Evolutionary conservation across 1,284 basidiomycete genomes (phyloP).

Genomic region (Tremellales sp.): DNA sequence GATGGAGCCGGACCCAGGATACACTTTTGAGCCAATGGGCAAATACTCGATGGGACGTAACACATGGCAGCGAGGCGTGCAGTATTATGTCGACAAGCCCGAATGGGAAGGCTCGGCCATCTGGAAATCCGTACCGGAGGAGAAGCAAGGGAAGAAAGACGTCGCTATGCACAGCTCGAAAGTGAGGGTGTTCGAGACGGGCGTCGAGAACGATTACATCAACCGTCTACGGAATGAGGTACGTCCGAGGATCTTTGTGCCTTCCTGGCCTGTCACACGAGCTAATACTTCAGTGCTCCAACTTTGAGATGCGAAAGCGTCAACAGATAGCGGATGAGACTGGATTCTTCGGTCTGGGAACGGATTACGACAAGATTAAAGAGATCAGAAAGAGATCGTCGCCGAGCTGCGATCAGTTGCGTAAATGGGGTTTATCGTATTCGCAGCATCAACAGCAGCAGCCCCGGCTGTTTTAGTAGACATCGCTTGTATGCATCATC

Average conservation of each 20-base stretch:
- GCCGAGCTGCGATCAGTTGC: slow-evolving; percentile 61
- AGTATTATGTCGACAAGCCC: slow-evolving; percentile 78
- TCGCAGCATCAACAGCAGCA: background rate
- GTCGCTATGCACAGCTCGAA: slow-evolving; percentile 37
- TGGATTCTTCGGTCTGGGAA: slow-evolving; percentile 82
- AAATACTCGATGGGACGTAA: slow-evolving; percentile 62
- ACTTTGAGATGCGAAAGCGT: slow-evolving; percentile 32
- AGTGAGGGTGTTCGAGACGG: slow-evolving; percentile 47
- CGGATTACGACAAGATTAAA: slow-evolving; percentile 71
- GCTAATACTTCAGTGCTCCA: slow-evolving; percentile 43
- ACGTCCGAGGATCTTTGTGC: slow-evolving; percentile 47
- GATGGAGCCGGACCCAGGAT: slow-evolving; percentile 72
- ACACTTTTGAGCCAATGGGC: slow-evolving; percentile 59
- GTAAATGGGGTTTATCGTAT: slow-evolving; percentile 26
- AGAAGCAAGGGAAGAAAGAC: slow-evolving; percentile 51
- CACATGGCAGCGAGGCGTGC: slow-evolving; percentile 65
- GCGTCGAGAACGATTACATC: slow-evolving; percentile 67
- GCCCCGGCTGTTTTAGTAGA: background rate
- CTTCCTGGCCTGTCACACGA: no score
- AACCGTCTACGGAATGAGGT: slow-evolving; percentile 67
- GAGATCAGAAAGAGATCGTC: slow-evolving; percentile 31
- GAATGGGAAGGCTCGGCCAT: slow-evolving; percentile 75
- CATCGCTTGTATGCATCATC: no score
- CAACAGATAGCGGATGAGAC: slow-evolving; percentile 64
- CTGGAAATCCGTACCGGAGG: slow-evolving; percentile 58